Evolutionary conservation across 2,329 filamentous ascomycete genomes (phyloP).

Genomic region (Ilyonectria destructans): DNA sequence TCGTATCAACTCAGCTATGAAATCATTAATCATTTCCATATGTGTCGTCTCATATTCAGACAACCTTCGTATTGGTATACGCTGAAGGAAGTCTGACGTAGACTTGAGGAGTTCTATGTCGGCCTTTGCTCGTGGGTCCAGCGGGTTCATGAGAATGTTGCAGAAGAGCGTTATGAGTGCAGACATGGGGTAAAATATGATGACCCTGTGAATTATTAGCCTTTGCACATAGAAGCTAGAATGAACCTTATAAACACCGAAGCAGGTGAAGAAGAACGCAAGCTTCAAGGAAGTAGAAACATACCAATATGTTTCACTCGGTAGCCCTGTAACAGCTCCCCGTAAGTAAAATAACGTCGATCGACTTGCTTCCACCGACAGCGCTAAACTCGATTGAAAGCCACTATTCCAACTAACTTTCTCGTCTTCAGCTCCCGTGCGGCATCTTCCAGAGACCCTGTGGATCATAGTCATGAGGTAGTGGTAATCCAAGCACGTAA

Average conservation of each 20-base stretch:
- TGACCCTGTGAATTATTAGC: constrained; percentile 55
- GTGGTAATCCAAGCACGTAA: constrained; percentile 69
- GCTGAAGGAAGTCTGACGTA: constrained; percentile 61
- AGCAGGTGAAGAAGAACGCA: too few relatives aligned
- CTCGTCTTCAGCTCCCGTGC: constrained; percentile 24
- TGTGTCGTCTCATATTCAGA: constrained; percentile 57
- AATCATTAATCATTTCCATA: constrained; percentile 58
- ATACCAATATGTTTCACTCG: constrained; percentile 66
- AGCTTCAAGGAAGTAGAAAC: background rate
- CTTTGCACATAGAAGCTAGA: too few relatives aligned
- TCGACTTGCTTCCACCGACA: constrained; percentile 69
- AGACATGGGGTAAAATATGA: constrained; percentile 70
- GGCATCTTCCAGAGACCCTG: constrained; percentile 66
- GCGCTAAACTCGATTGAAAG: constrained; percentile 65
- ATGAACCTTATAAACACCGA: too few relatives aligned
- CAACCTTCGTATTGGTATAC: constrained; percentile 50
- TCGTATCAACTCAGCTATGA: constrained; percentile 60
- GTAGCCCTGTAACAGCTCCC: constrained; percentile 58
- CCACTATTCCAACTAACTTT: constrained; percentile 58
- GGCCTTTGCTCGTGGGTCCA: constrained; percentile 57
- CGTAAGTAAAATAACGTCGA: constrained; percentile 66
- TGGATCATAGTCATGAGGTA: constrained; percentile 70
- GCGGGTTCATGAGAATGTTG: constrained; percentile 66
- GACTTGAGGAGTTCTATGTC: constrained; percentile 63
- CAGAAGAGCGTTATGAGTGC: constrained; percentile 69